Evolutionary conservation across 1,284 basidiomycete genomes (phyloP), one percentile per base, ranked within the genome.

Genomic region (Dichomitus squalens): DNA sequence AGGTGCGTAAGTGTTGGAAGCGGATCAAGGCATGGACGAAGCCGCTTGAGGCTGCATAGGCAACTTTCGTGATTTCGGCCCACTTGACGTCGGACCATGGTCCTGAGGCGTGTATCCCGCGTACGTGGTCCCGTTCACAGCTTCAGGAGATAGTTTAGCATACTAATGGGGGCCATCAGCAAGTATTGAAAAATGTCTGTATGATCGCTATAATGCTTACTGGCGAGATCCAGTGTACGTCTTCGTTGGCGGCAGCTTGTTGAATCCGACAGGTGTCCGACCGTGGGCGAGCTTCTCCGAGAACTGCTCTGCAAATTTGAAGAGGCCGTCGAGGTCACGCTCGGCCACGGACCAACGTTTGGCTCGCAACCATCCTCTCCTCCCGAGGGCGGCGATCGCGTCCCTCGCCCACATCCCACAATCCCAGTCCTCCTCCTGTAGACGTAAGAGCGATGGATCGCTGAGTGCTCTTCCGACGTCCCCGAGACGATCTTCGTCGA

Each of bases 341-440:
- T 14, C 29, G 29, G 25, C 18, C 41, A 44, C 9, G 27, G 12
- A 29, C 8, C 16, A n/a, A 2, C 36, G 39, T 31, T 14, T 35
- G 5, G 36, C 23, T 14, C 49, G 44, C 52, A 59, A 4, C 14
- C 57, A n/a, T 11, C 48, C 23, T n/a, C 23, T 25, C 47, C 25
- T 29, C 36, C 41, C 35, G 4, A 64, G 25, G 23, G 55, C 57
- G 36, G 12, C 21, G 38, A 64, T n/a, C 50, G 59, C 62, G 18
- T 58, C 55, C 20, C 52, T 49, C 23, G 59, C 59, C 62, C 62
- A 64, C 39, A 12, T n/a, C 41, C 55, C 50, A 46, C 62, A 60
- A 41, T 64, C 50, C 62, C 62, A 64, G 31, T 29, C 40, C 21
- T 41, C 43, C 27, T 56, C 33, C 33, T 38, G 40, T 4, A 31